Evolutionary conservation across 1,284 basidiomycete genomes (phyloP), one percentile per base, ranked within the genome.

Genomic region (Athelia psychrophila): DNA sequence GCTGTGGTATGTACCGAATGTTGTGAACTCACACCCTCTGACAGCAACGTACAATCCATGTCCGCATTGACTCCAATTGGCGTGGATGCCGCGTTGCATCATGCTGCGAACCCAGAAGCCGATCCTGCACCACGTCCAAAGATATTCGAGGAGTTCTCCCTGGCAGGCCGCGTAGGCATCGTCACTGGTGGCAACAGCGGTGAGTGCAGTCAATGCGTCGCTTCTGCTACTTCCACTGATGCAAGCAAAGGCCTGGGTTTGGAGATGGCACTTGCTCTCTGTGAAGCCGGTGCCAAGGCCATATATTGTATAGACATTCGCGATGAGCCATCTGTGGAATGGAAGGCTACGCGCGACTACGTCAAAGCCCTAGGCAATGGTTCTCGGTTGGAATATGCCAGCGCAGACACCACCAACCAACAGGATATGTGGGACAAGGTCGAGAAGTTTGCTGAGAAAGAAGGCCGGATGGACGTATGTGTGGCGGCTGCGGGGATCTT

Each of bases 101-200:
- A 74, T 2, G 69, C 71, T 18, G 54, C 61, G 9, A 64, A 76
- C 49, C 56, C 70, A 6, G 58, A 59, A 1, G 54, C 62, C 8
- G 64, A 76, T 49, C 56, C 70, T 8, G 58, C 60, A 1, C 69
- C 72, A 13, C 68, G 67, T 3, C 68, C 79, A 22, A 81, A 77
- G 65, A 76, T 91, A 58, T 84, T 79, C 62, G 74, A 85, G 53
- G 89, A 91, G 62, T 93, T 94, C 71, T 78, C 82, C 10, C 78
- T 93, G 38, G 72, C 72, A n/a, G 85, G 84, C 59, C 83, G 88
- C 22, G 88, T 91, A 15, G 86, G 81, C 32, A 74, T 93, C 54
- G 82, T 93, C 42, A 88, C 90, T 0, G 90, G 90, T 12, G 92
- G 77, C 2, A 90, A 89, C 60, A 78, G 91, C 47, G 91, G 91